Evolutionary conservation across 148 eudicot genomes (phyloP).

Genomic region (Mesembryanthemum crystallinum): DNA sequence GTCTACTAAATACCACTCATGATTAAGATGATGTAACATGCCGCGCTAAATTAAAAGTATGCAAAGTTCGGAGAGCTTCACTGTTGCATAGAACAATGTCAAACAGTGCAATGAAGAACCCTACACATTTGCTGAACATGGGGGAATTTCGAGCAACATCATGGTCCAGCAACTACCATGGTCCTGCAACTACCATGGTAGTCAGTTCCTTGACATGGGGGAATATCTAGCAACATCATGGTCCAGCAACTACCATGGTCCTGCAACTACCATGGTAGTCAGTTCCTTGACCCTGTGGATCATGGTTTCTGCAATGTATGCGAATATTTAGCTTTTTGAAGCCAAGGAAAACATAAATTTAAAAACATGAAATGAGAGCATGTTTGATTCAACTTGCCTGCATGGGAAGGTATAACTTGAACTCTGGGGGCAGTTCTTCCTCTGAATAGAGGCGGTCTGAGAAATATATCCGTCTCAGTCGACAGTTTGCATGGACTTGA

Average conservation of each 20-base stretch:
- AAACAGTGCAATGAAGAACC: neutral
- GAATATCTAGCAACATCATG: neutral
- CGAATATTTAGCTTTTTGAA: neutral
- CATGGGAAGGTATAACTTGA: constrained; percentile 94
- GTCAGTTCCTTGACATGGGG: too few relatives aligned
- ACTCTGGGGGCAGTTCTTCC: constrained; percentile 98
- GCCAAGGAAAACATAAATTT: neutral
- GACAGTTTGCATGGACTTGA: constrained; percentile 98
- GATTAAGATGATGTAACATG: too few relatives aligned
- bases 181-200: too few relatives aligned
- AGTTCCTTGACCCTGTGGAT: constrained; percentile 6
- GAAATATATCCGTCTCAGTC: constrained; percentile 88
- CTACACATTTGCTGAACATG: neutral
- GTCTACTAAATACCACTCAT: too few relatives aligned
- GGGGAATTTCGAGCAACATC: neutral
- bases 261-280: too few relatives aligned
- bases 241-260: neutral
- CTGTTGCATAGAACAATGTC: neutral
- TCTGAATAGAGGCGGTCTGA: constrained; percentile 96
- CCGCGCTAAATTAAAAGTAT: too few relatives aligned
- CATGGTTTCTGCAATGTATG: constrained; percentile 29
- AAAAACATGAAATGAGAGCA: neutral
- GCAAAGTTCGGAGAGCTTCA: too few relatives aligned
- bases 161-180: neutral
- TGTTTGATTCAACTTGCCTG: constrained; percentile 45